Percentiles rank a stretch among this genome's conserved stretches.
phyloP scores from a whole-genome alignment of 306 rosid genomes.

The Clitoria ternatea region DNA sequence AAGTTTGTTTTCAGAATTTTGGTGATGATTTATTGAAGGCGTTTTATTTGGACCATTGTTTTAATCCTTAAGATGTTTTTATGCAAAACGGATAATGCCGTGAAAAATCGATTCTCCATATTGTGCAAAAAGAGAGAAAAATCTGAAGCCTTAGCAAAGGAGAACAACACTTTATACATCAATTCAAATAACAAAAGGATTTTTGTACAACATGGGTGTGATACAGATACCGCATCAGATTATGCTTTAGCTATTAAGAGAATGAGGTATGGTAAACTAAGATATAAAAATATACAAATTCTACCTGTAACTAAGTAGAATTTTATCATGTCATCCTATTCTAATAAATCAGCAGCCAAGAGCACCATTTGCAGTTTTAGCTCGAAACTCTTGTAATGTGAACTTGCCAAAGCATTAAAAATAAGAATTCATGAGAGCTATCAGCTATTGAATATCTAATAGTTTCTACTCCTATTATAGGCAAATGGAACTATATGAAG shows the following conservation, averaged over 20 bases:
- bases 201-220: conserved; percentile 40
- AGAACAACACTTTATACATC: conserved; percentile 58
- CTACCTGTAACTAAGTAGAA: background rate
- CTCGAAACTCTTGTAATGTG: conserved; percentile 58
- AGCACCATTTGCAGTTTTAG: conserved; percentile 77
- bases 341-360: conserved; percentile 52
- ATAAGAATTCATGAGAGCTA: conserved; percentile 7
- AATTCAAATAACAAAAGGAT: conserved; percentile 75
- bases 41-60: background rate
- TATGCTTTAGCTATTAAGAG: conserved; percentile 45
- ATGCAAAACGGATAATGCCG: conserved; percentile 98
- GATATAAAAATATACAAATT: conserved; percentile 19
- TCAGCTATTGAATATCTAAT: conserved; percentile 22
- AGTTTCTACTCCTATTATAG: conserved; percentile 35
- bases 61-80: background rate
- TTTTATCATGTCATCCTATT: conserved; percentile 22
- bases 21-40: conserved; percentile 26
- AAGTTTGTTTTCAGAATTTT: conserved; percentile 19
- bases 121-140: conserved; percentile 98
- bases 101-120: conserved; percentile 92
- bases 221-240: conserved; percentile 50
- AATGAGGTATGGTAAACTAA: conserved; percentile 55
- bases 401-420: conserved; percentile 38
- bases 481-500: conserved; percentile 75
- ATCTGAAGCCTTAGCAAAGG: conserved; percentile 88